phyloP scores from a whole-genome alignment of 768 basidiomycete species.

The Kwoniella heveanensis region DNA sequence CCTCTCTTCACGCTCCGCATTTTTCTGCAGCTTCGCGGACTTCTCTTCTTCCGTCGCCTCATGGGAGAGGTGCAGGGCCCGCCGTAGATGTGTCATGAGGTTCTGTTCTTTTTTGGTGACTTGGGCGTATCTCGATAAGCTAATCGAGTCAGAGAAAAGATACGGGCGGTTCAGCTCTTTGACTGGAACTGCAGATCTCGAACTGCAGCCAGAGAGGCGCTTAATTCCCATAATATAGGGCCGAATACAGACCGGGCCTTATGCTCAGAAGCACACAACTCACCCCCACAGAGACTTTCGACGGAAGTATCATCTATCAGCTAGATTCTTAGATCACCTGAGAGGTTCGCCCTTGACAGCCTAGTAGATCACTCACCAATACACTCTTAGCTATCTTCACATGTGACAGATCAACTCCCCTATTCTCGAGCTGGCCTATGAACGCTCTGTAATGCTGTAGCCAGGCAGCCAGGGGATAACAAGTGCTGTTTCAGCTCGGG shows the following conservation, averaged over 20 bases:
- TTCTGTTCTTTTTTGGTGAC: slow-evolving; percentile 34
- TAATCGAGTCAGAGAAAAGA: too few species aligned
- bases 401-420: slow-evolving; percentile 65
- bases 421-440: slow-evolving; percentile 61
- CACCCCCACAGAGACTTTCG: slow-evolving; percentile 32
- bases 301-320: neutral
- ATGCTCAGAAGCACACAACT: neutral
- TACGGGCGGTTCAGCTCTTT: too few species aligned
- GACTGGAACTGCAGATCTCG: too few species aligned
- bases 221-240: too few species aligned
- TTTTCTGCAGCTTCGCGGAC: slow-evolving; percentile 29
- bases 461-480: too few species aligned
- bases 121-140: slow-evolving; percentile 33
- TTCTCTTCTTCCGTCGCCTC: slow-evolving; percentile 44
- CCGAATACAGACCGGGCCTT: neutral
- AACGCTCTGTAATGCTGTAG: slow-evolving; percentile 66
- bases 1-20: slow-evolving; percentile 25
- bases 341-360: too few species aligned
- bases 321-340: too few species aligned
- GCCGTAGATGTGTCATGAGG: slow-evolving; percentile 26
- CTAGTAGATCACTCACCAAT: slow-evolving; percentile 44
- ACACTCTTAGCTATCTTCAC: slow-evolving; percentile 68
- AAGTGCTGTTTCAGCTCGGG: too few species aligned
- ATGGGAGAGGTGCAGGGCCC: slow-evolving; percentile 28
- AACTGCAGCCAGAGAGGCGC: too few species aligned